phyloP scores from a whole-genome alignment of 2,329 filamentous ascomycete genomes.

The Phoma sp. region DNA sequence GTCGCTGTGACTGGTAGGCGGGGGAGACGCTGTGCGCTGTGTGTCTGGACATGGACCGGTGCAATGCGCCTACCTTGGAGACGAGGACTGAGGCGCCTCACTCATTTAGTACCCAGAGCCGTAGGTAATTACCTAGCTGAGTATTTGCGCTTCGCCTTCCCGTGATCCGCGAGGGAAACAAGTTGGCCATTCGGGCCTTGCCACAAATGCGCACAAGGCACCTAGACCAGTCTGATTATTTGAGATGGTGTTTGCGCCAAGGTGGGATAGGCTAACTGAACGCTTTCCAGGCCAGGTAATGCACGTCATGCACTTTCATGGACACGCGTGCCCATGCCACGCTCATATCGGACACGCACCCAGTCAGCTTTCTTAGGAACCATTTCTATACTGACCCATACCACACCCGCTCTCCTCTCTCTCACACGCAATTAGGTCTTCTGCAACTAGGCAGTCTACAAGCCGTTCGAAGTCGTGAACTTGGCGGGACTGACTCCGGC shows the following conservation, averaged over 20 bases:
- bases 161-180: slow-evolving; percentile 5
- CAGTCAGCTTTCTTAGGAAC: not conserved
- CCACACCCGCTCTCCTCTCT: too few relatives aligned
- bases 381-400: too few relatives aligned
- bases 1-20: slow-evolving; percentile 8
- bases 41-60: not conserved
- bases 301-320: slow-evolving; percentile 13
- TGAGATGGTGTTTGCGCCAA: slow-evolving; percentile 12
- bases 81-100: slow-evolving; percentile 10
- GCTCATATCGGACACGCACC: too few relatives aligned
- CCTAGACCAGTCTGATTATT: slow-evolving; percentile 17
- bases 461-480: not conserved
- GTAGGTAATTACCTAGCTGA: not conserved
- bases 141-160: slow-evolving; percentile 6
- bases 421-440: too few relatives aligned
- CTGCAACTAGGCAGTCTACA: too few relatives aligned
- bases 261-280: slow-evolving; percentile 10
- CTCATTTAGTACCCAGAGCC: slow-evolving; percentile 9
- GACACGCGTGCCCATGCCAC: not conserved
- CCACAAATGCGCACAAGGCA: slow-evolving; percentile 15
- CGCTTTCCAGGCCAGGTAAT: not conserved
- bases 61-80: slow-evolving; percentile 11
- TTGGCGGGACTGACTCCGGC: not conserved
- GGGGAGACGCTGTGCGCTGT: slow-evolving; percentile 10
- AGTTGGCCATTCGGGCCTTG: slow-evolving; percentile 14